A percentile compares a stretch with the other conserved stretches of the same genome.
phyloP scores from a whole-genome alignment of 192 early-diverging fungal species.

The Oehlia diaphana region DNA sequence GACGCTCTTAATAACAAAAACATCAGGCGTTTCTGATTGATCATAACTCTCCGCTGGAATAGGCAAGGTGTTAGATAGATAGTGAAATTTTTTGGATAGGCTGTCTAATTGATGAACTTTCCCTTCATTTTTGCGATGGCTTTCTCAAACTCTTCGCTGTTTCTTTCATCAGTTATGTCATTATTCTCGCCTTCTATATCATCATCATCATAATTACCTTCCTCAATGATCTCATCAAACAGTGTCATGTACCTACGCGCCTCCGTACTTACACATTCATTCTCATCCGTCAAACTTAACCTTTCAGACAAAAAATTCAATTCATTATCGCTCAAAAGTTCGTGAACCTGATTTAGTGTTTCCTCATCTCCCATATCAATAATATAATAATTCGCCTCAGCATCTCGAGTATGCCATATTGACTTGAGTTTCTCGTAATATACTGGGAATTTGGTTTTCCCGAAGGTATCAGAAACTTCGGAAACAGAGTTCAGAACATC shows the following conservation, averaged over 20 bases:
- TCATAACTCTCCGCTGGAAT: not conserved
- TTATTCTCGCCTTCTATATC: not conserved
- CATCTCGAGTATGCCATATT: not conserved
- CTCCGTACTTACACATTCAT: not conserved
- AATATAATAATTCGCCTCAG: not conserved
- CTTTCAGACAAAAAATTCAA: slow-evolving; percentile 2
- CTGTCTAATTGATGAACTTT: not conserved
- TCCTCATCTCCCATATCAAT: not conserved
- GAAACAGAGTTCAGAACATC: no score
- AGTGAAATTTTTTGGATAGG: not conserved
- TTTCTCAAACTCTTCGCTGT: not conserved
- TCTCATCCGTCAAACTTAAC: not conserved
- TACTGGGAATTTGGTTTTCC: no score
- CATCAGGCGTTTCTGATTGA: slow-evolving; percentile 7
- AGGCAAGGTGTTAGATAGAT: not conserved
- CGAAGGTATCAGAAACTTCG: no score
- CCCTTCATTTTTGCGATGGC: no score
- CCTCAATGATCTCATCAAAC: not conserved
- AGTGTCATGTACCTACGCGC: not conserved
- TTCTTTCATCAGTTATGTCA: not conserved
- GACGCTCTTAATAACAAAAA: slow-evolving; percentile 19
- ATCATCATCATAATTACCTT: not conserved
- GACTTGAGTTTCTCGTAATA: not conserved
- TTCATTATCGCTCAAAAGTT: not conserved
- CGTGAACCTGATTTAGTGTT: slow-evolving; percentile 4